Base-by-base conservation (phyloP, 2,329 filamentous ascomycete genomes). In the Phoma sp. region DNA sequence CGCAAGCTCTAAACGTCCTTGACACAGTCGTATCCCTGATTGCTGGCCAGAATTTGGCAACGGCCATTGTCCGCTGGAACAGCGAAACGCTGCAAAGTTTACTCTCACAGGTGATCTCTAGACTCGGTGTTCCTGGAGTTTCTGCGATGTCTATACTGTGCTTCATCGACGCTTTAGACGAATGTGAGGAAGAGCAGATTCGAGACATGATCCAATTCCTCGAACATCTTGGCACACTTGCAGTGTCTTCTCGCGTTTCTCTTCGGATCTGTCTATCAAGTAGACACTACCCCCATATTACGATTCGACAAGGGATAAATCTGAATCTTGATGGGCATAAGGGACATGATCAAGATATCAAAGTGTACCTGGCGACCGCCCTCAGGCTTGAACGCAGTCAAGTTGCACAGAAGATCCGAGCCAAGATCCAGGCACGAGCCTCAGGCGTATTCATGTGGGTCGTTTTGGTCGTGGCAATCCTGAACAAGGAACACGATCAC, bases 121-220 rank as follows among this genome's bases (percentile, higher is more conserved):
- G 10, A 4, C 12, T 29, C 9, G 42, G 14, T 26, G 43, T 23
- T 53, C 45, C 23, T 46, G 54, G 9, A 7, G 28, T 29, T 28
- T n/a, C n/a, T n/a, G n/a, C n/a, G n/a, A n/a, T n/a, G n/a, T n/a
- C n/a, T n/a, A n/a, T n/a, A n/a, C 45, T 61, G 6, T 61, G 59
- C 26, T 68, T 70, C 20, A 60, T 73, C 0, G 79, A 82, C 48
- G 80, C 80, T 0, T 66, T 83, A 2, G 80, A 83, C 33, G 81
- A 83, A 57, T 81, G 79, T 54, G 67, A 78, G 6, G 75, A 79
- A 42, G 47, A 61, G 1, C 67, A 82, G 43, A 65, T 77, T 4
- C 68, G 69, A 18, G 67, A 74, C 0, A 81, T 83, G 76, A 61
- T 82, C 3, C 33, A 57, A 0, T 77, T 77, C 43, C 77, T 83